Conservation (phyloP, 441 rosid species). For the Aleurites moluccanus region DNA sequence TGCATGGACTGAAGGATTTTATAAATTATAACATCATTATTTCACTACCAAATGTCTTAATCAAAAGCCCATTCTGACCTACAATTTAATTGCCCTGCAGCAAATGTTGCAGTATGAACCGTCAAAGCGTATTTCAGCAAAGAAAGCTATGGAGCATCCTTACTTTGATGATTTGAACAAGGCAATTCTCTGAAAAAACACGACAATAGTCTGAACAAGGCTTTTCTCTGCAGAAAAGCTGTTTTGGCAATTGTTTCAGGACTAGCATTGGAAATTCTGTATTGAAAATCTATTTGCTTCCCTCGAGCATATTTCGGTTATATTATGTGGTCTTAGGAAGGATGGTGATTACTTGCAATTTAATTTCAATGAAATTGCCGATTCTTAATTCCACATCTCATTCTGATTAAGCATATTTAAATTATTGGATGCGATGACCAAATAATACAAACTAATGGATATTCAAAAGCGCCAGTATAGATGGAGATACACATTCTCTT, state of each 20-base stretch:
- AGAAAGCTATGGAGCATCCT: conserved; percentile 97
- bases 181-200: conserved; percentile 43
- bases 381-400: not conserved
- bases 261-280: not conserved
- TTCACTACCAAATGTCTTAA: not conserved
- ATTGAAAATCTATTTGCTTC: conserved; percentile 35
- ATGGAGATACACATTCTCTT: too few species aligned
- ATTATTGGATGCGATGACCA: not conserved
- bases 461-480: too few species aligned
- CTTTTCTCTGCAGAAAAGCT: not conserved
- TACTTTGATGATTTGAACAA: conserved; percentile 78
- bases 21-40: too few species aligned
- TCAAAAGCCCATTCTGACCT: not conserved
- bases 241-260: not conserved
- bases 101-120: conserved; percentile 95
- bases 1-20: not conserved
- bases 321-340: not conserved
- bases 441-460: too few species aligned
- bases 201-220: not conserved
- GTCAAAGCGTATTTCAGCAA: conserved; percentile 81
- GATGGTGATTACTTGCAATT: not conserved
- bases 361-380: not conserved
- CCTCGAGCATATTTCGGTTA: conserved; percentile 36
- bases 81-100: conserved; percentile 39
- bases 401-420: not conserved